These are phyloP conservation scores for Juglanconis juglandina DNA, from an alignment of 2,329 filamentous ascomycete species.

Conservation along the genomic window DNA sequence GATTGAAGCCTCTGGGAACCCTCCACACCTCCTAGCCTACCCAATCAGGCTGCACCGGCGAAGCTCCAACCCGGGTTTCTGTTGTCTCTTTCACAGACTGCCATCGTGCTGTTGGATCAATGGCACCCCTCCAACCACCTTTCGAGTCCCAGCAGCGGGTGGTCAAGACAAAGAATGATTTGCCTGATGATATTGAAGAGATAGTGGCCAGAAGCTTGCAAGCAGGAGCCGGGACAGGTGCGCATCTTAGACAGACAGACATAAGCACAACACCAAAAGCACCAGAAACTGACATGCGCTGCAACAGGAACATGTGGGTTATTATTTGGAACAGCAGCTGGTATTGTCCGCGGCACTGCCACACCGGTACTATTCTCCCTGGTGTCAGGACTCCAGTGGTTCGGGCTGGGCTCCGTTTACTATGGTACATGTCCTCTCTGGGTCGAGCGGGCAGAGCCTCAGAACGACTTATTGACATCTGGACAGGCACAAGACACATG, in stretches of 20 bases:
- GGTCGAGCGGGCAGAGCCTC: neutral
- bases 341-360: conserved; percentile 62
- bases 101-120: neutral
- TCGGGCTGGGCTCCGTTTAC: conserved; percentile 71
- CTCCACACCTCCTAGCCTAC: neutral
- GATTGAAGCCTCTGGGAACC: neutral
- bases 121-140: neutral
- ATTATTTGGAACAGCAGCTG: conserved; percentile 64
- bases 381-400: conserved; percentile 76
- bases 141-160: neutral
- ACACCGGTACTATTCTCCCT: conserved; percentile 69
- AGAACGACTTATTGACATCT: neutral
- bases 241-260: neutral
- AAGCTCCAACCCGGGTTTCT: neutral
- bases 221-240: conserved; percentile 59
- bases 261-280: neutral
- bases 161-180: conserved; percentile 21
- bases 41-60: neutral
- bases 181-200: conserved; percentile 42
- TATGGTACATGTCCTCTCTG: conserved; percentile 55
- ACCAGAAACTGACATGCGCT: neutral
- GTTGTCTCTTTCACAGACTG: neutral
- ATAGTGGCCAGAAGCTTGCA: conserved; percentile 52
- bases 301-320: conserved; percentile 56
- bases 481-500: conserved; percentile 23